Conservation (phyloP, 441 rosid species). For the Pelargonium australe region DNA sequence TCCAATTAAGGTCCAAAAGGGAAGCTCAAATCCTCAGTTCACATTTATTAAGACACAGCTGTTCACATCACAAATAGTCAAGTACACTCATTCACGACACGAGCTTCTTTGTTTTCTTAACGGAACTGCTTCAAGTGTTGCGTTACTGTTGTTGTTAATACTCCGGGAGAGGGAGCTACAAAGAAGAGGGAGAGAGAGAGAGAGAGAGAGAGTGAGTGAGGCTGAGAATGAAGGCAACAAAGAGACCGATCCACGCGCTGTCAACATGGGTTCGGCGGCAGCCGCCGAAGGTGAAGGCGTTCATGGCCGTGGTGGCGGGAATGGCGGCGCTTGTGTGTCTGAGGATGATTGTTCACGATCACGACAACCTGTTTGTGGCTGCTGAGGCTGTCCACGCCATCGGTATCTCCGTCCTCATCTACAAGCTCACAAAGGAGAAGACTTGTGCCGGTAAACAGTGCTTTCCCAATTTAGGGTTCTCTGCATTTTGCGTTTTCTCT, state of each 20-base stretch:
- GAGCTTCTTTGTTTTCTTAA: background rate
- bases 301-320: conserved; percentile 83
- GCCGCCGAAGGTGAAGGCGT: conserved; percentile 97
- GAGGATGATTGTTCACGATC: conserved; percentile 87
- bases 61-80: background rate
- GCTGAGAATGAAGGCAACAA: conserved; percentile 43
- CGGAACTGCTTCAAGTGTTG: background rate
- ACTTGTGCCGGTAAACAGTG: conserved; percentile 77
- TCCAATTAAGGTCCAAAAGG: background rate
- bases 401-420: conserved; percentile 87
- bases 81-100: background rate
- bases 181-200: background rate
- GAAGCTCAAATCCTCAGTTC: background rate
- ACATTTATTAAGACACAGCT: background rate
- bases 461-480: background rate
- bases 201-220: background rate
- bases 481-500: background rate
- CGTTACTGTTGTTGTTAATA: background rate
- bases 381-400: conserved; percentile 96
- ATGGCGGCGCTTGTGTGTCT: conserved; percentile 86
- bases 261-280: conserved; percentile 85
- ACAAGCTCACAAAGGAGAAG: conserved; percentile 90
- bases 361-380: conserved; percentile 94
- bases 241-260: conserved; percentile 61
- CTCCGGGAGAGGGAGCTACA: too few species aligned